Base-by-base conservation (phyloP, 768 basidiomycete genomes). In the Wakefieldia striispora region DNA sequence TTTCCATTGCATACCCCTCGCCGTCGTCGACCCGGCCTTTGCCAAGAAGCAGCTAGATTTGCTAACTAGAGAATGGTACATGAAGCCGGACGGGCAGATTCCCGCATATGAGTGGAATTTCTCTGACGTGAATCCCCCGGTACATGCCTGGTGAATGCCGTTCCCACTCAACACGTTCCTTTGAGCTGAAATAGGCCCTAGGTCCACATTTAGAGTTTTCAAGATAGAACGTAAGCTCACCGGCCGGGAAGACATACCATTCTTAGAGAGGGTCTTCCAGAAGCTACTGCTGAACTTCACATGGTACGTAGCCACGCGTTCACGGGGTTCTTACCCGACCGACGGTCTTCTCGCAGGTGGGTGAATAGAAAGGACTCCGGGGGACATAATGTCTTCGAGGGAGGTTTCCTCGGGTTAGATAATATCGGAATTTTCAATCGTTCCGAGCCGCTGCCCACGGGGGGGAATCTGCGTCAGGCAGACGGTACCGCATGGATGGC, bases 401-500 rank as follows among this genome's bases (percentile, higher is more conserved):
- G 97, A 42, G 97, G 97, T 17, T 98, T 99, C 76, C 79, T 99
- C 34, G 97, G 97, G 26, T 75, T 99, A 36, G 97, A 99, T 74
- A 99, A 99, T 62, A 98, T 99, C 53, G 94, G 94, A 12, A 83
- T 91, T 6, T 99, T 99, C 76, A 99, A 99, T 72, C 87, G 97
- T 40, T 97, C 93, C 2, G 97, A 99, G 68, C 91, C 93, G 23
- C 72, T 99, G 21, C 97, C 97, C 7, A 97, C 95, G 6, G 95
- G 95, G 29, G 97, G 97, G 9, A 81, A 73, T 16, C 75, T 99
- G 50, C 93, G 95, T 46, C 97, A 99, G 71, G 94, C 97, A 8
- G 97, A 99, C 65, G 95, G 95, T 9, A 99, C 97, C 6, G 92
- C 95, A 0, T 99, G 97, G 97, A 99, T 99, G 97, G 97, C 94